Evolutionary conservation across 345 rosid species (phyloP).

Genomic region (Euphorbia pulcherrima): DNA sequence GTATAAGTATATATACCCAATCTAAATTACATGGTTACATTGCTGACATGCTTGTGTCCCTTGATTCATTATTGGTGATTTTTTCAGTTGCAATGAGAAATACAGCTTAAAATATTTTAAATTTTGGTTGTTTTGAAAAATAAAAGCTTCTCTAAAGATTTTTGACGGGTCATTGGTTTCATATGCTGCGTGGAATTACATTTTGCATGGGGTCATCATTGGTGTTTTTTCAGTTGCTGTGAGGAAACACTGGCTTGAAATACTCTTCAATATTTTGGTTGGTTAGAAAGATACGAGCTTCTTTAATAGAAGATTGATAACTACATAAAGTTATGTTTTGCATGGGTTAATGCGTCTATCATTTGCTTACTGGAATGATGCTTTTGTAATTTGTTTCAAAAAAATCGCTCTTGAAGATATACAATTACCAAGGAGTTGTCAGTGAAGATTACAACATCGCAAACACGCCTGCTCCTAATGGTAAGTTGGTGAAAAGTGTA

Average conservation of each 20-base stretch:
- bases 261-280: not conserved
- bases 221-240: not conserved
- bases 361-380: slow-evolving; percentile 16
- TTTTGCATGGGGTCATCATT: not conserved
- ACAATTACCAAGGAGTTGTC: slow-evolving; percentile 83
- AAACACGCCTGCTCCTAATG: slow-evolving; percentile 85
- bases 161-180: not conserved
- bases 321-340: not conserved
- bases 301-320: not conserved
- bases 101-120: not conserved
- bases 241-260: not conserved
- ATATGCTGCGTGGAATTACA: not conserved
- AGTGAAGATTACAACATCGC: slow-evolving; percentile 79
- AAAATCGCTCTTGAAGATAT: slow-evolving; percentile 49
- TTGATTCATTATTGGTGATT: not conserved
- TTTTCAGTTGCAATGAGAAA: not conserved
- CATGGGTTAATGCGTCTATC: not conserved
- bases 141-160: not conserved
- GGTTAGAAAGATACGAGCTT: not conserved
- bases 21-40: not conserved
- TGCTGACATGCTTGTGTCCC: not conserved
- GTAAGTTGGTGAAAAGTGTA: slow-evolving; percentile 32
- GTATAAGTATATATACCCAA: not conserved
- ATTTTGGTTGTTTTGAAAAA: not conserved
- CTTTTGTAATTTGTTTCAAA: slow-evolving; percentile 10